Base-by-base conservation (phyloP, 1,139 yeast species). In the Saccharomyces uvarum region DNA sequence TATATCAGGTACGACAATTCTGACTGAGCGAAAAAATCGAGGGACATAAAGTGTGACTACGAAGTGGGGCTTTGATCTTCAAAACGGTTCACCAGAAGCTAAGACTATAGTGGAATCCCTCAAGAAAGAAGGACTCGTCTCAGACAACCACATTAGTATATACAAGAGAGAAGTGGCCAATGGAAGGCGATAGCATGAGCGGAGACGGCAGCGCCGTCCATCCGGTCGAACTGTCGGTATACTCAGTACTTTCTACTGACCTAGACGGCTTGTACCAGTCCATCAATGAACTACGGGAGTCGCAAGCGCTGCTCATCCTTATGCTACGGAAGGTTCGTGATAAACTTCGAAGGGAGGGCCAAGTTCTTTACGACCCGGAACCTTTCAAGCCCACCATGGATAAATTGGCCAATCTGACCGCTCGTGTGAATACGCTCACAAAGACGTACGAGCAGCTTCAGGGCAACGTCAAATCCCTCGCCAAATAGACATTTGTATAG, bases 231-330 rank as follows among this genome's bases (percentile, higher is more conserved):
- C 55, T 68, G 42, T 59, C 67, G 51, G 68, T 66, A 1, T 67
- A 66, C 51, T 66, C 71, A 3, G 51, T 66, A 3, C 51, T 68
- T 2, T 67, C 70, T 7, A 59, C 61, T 4, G 65, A 68, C 51
- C 52, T 68, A 32, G 72, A 68, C 56, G 68, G 64, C 13, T 57
- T 68, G 5, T 65, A 65, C 49, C 66, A 64, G 33, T 64, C 70
- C 2, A 65, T 68, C 27, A 65, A 62, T 42, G 67, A 66, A 31
- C 53, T 67, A 51, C 54, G 72, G 47, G 69, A 65, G 56, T 67
- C 70, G 2, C 71, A 68, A 53, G 70, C 70, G 3, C 51, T 67
- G 14, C 55, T 67, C 27, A 57, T 67, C 6, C 53, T 68, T 6
- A 54, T 59, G 51, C 52, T 68, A 19, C 58, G 65, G 26, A 61